Conservation (phyloP, 2,329 filamentous ascomycete genomes). For the Ascocoryne sarcoides region DNA sequence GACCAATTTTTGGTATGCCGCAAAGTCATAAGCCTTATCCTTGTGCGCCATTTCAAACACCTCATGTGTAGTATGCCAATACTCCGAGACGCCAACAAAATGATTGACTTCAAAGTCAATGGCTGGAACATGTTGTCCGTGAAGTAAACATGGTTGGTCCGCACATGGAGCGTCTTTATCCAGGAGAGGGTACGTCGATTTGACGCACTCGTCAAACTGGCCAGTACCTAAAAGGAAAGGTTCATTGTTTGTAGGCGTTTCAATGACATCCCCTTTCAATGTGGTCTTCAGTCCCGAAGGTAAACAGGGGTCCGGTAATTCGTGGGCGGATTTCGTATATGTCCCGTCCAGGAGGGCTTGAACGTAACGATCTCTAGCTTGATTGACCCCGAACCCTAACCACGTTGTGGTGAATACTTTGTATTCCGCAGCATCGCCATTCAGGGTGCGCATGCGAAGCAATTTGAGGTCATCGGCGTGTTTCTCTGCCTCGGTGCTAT, state of each 20-base stretch:
- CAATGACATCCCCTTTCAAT: slow-evolving; percentile 53
- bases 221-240: slow-evolving; percentile 72
- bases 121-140: slow-evolving; percentile 84
- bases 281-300: slow-evolving; percentile 68
- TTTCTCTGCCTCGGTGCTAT: slow-evolving; percentile 78
- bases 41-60: slow-evolving; percentile 72
- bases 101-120: slow-evolving; percentile 98
- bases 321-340: slow-evolving; percentile 45
- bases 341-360: slow-evolving; percentile 62
- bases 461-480: slow-evolving; percentile 86
- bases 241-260: slow-evolving; percentile 30
- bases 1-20: slow-evolving; percentile 79
- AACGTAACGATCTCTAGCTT: slow-evolving; percentile 81
- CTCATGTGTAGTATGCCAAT: slow-evolving; percentile 97
- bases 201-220: slow-evolving; percentile 75
- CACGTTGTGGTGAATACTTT: slow-evolving; percentile 92
- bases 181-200: slow-evolving; percentile 72
- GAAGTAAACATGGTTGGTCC: slow-evolving; percentile 78
- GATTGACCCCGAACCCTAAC: slow-evolving; percentile 94
- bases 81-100: slow-evolving; percentile 95
- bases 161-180: slow-evolving; percentile 81
- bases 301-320: slow-evolving; percentile 85
- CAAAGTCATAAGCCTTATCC: slow-evolving; percentile 79
- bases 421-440: slow-evolving; percentile 71
- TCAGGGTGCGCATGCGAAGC: slow-evolving; percentile 72